These are phyloP conservation scores for Zalerion maritima DNA, from an alignment of 495 filamentous ascomycete genomes.

Conservation along the genomic window DNA sequence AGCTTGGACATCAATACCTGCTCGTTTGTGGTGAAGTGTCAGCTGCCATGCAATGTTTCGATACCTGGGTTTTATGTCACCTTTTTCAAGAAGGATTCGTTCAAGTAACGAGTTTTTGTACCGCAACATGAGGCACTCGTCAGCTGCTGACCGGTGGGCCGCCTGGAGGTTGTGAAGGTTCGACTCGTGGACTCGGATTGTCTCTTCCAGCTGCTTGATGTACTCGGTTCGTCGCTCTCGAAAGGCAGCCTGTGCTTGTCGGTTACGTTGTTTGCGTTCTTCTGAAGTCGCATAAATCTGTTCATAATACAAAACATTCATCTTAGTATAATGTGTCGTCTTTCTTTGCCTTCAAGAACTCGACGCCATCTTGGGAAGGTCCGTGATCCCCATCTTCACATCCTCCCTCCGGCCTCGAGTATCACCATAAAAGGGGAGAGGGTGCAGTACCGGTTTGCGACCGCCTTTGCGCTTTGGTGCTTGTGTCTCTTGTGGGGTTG, in stretches of 20 bases:
- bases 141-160: constrained; percentile 84
- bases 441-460: constrained; percentile 89
- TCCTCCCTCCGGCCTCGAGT: too few species aligned
- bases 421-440: too few species aligned
- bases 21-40: constrained; percentile 1
- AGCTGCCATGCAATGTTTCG: neutral
- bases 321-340: too few species aligned
- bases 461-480: constrained; percentile 84
- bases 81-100: constrained; percentile 90
- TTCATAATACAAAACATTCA: too few species aligned
- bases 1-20: constrained; percentile 94
- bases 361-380: too few species aligned
- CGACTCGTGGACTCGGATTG: constrained; percentile 95
- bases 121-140: constrained; percentile 94
- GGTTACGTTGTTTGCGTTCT: constrained; percentile 93
- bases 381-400: too few species aligned
- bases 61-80: too few species aligned
- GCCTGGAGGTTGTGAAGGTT: constrained; percentile 81
- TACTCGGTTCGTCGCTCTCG: constrained; percentile 95
- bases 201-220: constrained; percentile 96
- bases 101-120: constrained; percentile 97
- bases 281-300: constrained; percentile 98
- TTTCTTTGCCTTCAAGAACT: too few species aligned
- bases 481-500: constrained; percentile 27
- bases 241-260: constrained; percentile 94